Base-by-base conservation (phyloP, 495 filamentous ascomycete species). In the Penicillium crystallinum region DNA sequence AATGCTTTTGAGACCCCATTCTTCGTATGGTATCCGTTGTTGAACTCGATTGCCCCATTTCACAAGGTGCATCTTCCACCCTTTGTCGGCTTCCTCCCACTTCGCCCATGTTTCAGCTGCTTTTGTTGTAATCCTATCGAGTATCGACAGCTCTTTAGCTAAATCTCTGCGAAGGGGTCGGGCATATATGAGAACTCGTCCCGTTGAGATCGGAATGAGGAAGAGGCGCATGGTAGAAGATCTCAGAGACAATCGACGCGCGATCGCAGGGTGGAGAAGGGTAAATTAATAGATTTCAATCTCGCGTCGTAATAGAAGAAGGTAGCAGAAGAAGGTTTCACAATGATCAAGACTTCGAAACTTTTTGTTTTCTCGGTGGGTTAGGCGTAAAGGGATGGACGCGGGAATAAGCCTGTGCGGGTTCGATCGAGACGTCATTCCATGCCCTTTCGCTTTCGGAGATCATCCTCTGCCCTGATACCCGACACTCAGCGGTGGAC, bases 1-100 rank as follows among this genome's bases (percentile, higher is more conserved):
- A 33, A 98, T 87, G 46, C 89, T 92, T 71, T 97, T 97, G 41
- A 98, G 73, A 0, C 89, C 92, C 86, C 93, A 99, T 87, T 99
- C 93, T 71, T 97, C 89, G 66, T 86, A 96, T 2, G 92, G 89
- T 58, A 99, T 91, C 35, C 89, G 81, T 61, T 87, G 86, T 45
- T 97, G 79, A 9, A 88, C 79, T 23, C 81, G 76, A 73, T 97
- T 97, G 23, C 95, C 93, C 66, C 91, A 93, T 46, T 76, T 76
- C 18, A 91, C 91, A 25, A 96, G 75, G 52, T 78, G 80, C 56
- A 87, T 90, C 71, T 97, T 88, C 93, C 92, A 97, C 29, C 87
- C 85, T 42, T 75, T 76, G 4, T 93, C 85, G 51, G 84, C 82
- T 61, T 84, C 84, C 67, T 97, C 93, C 92, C 92, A 97, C 14